Evolutionary conservation across 352 stramenopile genomes (phyloP).

Genomic region (Paralagenidium karlingii): DNA sequence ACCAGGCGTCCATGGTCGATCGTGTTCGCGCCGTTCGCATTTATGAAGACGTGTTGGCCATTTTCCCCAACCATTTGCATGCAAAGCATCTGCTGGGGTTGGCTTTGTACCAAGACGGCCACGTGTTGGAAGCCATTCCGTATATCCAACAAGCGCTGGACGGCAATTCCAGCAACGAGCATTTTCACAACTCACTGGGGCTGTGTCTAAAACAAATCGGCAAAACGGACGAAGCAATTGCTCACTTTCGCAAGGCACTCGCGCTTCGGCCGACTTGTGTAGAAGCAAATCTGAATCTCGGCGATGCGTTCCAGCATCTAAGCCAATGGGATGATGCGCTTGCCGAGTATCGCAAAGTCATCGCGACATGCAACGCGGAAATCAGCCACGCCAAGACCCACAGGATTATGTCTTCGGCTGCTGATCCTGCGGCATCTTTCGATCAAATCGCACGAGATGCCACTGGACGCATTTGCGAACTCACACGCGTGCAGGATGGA

Average conservation of each 20-base stretch:
- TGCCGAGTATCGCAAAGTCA: conserved; percentile 33
- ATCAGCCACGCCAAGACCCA: no score
- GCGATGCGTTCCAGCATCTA: conserved; percentile 19
- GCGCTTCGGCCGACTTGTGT: conserved; percentile 28
- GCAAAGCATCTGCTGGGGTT: conserved; percentile 41
- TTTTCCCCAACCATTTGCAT: conserved; percentile 26
- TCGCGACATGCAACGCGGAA: conserved; percentile 7
- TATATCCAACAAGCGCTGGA: conserved; percentile 27
- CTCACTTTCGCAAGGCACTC: conserved; percentile 30
- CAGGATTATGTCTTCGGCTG: no score
- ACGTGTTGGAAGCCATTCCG: conserved; percentile 12
- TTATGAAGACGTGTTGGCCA: conserved; percentile 34
- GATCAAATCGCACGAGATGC: conserved; percentile 20
- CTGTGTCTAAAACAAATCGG: conserved; percentile 30
- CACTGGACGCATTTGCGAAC: conserved; percentile 28
- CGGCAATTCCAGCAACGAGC: conserved; percentile 24
- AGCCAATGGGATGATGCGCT: conserved; percentile 46
- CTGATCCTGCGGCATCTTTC: conserved; percentile 2
- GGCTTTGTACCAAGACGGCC: conserved; percentile 25
- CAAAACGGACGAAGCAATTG: conserved; percentile 23
- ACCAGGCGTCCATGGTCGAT: conserved; percentile 18
- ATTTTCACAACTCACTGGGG: conserved; percentile 39
- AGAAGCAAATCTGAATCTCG: conserved; percentile 37
- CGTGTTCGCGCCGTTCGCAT: conserved; percentile 16
- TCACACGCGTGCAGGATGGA: conserved; percentile 31